Base-by-base conservation (phyloP, 2,329 filamentous ascomycete species). In the Ceratocystis eucalypticola region DNA sequence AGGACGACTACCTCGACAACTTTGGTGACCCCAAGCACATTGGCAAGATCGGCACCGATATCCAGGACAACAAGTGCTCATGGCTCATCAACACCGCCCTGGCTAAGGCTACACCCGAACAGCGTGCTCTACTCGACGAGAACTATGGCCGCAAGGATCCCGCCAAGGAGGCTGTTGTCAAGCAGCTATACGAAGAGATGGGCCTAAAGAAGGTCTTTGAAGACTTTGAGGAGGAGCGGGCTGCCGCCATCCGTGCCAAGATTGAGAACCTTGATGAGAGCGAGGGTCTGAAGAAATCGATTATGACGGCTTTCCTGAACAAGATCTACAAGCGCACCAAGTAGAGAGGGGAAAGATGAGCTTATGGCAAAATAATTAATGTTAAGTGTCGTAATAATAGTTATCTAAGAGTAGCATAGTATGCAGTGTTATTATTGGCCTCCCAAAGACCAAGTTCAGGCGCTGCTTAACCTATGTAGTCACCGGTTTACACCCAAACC, bases 281-380 rank as follows among this genome's bases (percentile, higher is more conserved):
- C 69, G 84, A 88, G 70, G 94, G 94, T 17, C 78, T 99, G 73
- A 96, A 95, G 83, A 94, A 90, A 83, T 83, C 82, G 68, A 84
- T 97, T 50, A 96, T 97, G 71, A 88, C 96, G 72, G 83, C 84
- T 57, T 99, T 97, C 82, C 80, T 99, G 70, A 81, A 82, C 76
- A 99, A 99, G 84, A 97, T 99, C 74, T 97, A 97, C 84, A 96
- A 96, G 86, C 84, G 94, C 74, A 94, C 85, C 83, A 97, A 96
- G 79, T 97, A 89, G 76, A 70, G 6, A 57, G 37, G 37, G 37
- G 3, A 15, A 12, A 12, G 3, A 41, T 41, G 37, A 41, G 37
- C 37, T 41, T 12, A 41, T 41, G 37, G 10, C 37, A 41, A 41
- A 41, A 41, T 41, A 5, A 12, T 41, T 41, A 41, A 41, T 41